Evolutionary conservation across 75 land plant genomes (phyloP).

Genomic region (Pinus albicaulis): DNA sequence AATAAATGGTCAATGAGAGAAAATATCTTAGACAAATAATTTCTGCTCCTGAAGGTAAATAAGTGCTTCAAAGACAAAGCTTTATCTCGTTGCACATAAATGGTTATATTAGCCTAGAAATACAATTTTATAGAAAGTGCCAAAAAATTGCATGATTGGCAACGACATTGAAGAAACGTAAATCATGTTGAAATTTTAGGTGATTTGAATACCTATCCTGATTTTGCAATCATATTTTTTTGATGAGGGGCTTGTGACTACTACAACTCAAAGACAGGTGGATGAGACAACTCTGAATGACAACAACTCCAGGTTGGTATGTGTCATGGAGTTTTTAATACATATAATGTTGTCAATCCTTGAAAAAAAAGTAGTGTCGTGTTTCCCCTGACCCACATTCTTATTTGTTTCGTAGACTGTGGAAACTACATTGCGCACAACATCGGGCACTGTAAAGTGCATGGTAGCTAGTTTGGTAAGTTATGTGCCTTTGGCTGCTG

Average conservation of each 20-base stretch:
- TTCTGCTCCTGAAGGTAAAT: conserved; percentile 65
- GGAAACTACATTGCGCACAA: conserved; percentile 56
- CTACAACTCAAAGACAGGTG: conserved; percentile 83
- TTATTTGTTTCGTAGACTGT: conserved; percentile 48
- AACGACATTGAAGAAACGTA: too few relatives aligned
- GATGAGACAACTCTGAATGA: conserved; percentile 89
- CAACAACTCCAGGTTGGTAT: conserved; percentile 78
- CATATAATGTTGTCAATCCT: neutral
- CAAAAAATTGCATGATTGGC: neutral
- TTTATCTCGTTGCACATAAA: neutral
- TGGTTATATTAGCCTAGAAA: neutral
- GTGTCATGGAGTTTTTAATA: neutral
- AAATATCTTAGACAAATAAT: conserved; percentile 68
- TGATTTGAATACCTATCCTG: too few relatives aligned
- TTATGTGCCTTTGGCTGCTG: neutral
- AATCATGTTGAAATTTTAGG: neutral
- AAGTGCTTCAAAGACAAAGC: neutral
- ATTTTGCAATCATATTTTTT: neutral
- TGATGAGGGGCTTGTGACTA: neutral
- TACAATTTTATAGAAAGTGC: neutral
- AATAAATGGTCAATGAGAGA: conserved; percentile 56
- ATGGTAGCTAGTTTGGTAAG: conserved; percentile 75
- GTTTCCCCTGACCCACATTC: neutral
- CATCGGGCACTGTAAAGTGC: conserved; percentile 56
- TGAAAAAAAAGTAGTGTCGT: neutral